Base-by-base conservation (phyloP, 139 green algal genomes). In the Chlorella ohadii region DNA sequence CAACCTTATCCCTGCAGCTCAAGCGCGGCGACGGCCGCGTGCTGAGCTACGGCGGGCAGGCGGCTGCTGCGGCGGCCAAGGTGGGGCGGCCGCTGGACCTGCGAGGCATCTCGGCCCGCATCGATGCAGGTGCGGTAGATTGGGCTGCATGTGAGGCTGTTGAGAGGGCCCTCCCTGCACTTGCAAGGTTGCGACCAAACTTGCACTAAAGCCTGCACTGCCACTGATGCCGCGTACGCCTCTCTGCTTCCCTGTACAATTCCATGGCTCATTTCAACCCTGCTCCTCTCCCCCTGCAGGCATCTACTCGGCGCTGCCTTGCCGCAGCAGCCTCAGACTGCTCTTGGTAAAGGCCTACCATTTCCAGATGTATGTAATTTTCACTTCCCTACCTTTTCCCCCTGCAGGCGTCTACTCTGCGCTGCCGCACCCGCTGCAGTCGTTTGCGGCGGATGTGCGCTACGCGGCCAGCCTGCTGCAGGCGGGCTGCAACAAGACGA, bases 381-480 rank as follows among this genome's bases (percentile, higher is more conserved):
- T n/a, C n/a, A n/a, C n/a, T n/a, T n/a, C 44, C 44, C 12, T 28
- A 19, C 66, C 66, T 0, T 1, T 33, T 2, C 83, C 44, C 23
- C 70, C 87, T 56, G 70, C 83, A 86, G 85, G 86, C 57, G 67
- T 88, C 16, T 93, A 93, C 67, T 39, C 68, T 4, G 51, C 41
- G 2, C 34, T 77, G 34, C 65, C 66, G 15, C 33, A 88, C 66
- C 85, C 85, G 41, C 57, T 94, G 51, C 56, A 84, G 1, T 90
- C 91, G 1, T 89, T 96, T 27, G 80, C 73, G 20, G 80, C 83
- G 5, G 93, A 96, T 56, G 51, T 96, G 2, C 51, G 59, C 0
- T 44, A 73, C 19, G 90, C 89, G 25, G 89, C 86, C 25, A 38
- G 81, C 27, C 82, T 94, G 55, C 90, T 89, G 84, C 86, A 87